Percentiles rank a stretch among this genome's conserved stretches.
Evolutionary conservation across 2,329 filamentous ascomycete species (phyloP).

Genomic region (Endoconidiophora laricicola): DNA sequence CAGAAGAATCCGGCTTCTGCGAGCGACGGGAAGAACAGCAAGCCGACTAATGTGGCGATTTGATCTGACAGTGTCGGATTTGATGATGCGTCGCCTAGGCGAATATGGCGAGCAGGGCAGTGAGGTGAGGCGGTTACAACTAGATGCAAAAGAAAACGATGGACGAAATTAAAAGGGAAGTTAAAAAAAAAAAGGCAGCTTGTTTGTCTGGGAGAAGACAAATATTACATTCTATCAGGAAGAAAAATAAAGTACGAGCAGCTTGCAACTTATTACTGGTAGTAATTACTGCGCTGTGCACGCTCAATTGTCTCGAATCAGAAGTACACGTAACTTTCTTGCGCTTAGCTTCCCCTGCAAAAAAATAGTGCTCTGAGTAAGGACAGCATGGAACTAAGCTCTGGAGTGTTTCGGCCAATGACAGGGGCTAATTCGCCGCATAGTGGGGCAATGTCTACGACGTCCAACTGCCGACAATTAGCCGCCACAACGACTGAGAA

Average conservation of each 20-base stretch:
- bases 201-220: not conserved
- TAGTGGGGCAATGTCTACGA: slow-evolving; percentile 1
- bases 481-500: not conserved
- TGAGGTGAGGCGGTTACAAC: no score
- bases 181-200: not conserved
- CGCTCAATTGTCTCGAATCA: slow-evolving; percentile 6
- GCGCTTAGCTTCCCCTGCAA: not conserved
- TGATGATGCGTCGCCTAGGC: no score
- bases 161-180: not conserved
- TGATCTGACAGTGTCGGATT: no score
- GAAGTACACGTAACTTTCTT: slow-evolving; percentile 11
- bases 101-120: not conserved
- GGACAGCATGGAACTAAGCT: slow-evolving; percentile 7
- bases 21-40: not conserved
- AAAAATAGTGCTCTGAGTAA: not conserved
- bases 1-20: slow-evolving; percentile 11
- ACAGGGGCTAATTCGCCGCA: slow-evolving; percentile 1
- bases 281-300: not conserved
- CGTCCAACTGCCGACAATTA: not conserved
- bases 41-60: not conserved
- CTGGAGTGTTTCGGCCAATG: slow-evolving; percentile 1
- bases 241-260: not conserved
- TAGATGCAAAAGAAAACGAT: not conserved
- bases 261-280: not conserved
- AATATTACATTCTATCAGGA: not conserved